Conservation (phyloP, 495 filamentous ascomycete genomes). For the Talaromyces trachyspermus region DNA sequence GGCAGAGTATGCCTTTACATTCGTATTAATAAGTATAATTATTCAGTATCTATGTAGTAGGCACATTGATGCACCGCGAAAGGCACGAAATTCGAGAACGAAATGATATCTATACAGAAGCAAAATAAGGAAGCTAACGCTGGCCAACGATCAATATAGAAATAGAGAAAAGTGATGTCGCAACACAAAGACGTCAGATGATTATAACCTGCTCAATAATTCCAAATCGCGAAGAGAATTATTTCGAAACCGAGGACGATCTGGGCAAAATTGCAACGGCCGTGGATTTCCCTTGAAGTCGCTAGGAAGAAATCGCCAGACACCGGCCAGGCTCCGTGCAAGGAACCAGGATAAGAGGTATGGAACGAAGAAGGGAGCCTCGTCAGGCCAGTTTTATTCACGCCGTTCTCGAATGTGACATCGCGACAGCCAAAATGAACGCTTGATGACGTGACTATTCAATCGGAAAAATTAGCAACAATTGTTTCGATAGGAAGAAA, state of each 20-base stretch:
- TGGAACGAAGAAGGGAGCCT: background rate
- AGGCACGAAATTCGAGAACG: no score
- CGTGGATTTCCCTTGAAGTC: conserved; percentile 1
- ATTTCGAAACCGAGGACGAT: background rate
- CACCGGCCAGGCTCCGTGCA: background rate
- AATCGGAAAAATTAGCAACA: background rate
- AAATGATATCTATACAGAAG: no score
- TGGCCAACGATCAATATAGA: no score
- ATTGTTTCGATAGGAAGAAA: background rate
- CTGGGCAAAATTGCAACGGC: background rate
- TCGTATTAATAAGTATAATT: no score
- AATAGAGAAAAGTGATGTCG: no score
- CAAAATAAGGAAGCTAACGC: no score
- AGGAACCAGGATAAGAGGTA: conserved; percentile 1
- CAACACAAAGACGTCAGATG: no score
- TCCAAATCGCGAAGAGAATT: no score
- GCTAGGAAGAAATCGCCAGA: background rate
- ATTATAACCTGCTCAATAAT: no score
- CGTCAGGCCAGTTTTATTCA: background rate
- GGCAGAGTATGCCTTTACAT: no score
- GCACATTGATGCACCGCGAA: no score
- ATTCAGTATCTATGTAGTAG: no score
- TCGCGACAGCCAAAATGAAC: conserved; percentile 1
- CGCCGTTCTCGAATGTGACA: background rate
- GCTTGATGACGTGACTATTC: background rate